Percentiles rank a stretch among this genome's conserved stretches.
These are phyloP conservation scores for Bolboschoenoplectus hybrid DNA, from an alignment of 202 grass and related monocot species.

Conservation along the genomic window DNA sequence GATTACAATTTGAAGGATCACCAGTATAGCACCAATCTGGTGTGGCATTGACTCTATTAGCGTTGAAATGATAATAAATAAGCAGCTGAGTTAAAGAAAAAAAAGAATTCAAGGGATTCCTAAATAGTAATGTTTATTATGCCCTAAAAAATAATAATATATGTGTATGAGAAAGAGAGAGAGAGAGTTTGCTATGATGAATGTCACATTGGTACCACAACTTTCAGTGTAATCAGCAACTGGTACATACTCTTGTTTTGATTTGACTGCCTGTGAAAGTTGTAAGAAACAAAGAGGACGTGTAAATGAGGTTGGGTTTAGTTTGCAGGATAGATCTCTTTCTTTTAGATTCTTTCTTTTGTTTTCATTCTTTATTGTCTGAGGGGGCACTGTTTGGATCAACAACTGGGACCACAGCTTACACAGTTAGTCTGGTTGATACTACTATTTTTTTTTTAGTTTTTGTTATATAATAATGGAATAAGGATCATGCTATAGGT, in stretches of 20 bases:
- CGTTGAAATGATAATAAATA: conserved; percentile 5
- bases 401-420: conserved; percentile 24
- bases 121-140: no score
- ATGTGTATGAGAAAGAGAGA: background rate
- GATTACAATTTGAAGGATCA: background rate
- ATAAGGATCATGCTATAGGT: conserved; percentile 3
- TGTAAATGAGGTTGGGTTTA: background rate
- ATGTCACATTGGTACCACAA: conserved; percentile 15
- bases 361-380: background rate
- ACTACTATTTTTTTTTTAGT: background rate
- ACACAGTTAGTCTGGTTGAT: conserved; percentile 1
- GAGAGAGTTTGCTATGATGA: background rate
- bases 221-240: background rate
- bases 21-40: background rate
- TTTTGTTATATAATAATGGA: conserved; percentile 18
- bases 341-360: conserved; percentile 9
- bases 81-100: no score
- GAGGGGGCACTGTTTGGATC: conserved; percentile 3
- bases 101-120: background rate
- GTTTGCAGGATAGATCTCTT: conserved; percentile 14
- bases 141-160: background rate
- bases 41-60: background rate
- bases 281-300: background rate
- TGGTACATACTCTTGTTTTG: background rate
- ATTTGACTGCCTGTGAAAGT: background rate